Evolutionary conservation across 805 yeast species (phyloP).

Genomic region (Priceomyces fermenticarens): DNA sequence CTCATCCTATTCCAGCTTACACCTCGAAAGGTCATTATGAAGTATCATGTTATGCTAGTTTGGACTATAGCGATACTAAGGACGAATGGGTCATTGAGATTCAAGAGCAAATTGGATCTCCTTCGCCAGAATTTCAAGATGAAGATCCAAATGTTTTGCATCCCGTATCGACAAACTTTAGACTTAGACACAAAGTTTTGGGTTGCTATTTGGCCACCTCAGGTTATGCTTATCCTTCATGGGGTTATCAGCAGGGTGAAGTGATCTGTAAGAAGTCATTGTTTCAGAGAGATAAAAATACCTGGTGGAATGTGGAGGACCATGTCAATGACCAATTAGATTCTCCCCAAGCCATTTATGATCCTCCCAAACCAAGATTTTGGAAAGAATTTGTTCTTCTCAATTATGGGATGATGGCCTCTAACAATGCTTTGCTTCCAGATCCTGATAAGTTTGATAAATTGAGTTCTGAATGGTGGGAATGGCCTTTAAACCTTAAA

Average conservation of each 20-base stretch:
- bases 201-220: constrained; percentile 80
- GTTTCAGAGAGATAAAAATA: constrained; percentile 53
- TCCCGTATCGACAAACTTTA: constrained; percentile 72
- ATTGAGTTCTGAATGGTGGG: constrained; percentile 75
- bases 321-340: constrained; percentile 53
- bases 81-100: constrained; percentile 92
- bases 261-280: constrained; percentile 62
- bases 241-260: constrained; percentile 87
- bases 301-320: constrained; percentile 82
- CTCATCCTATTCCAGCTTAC: constrained; percentile 79
- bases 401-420: constrained; percentile 85
- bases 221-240: constrained; percentile 64
- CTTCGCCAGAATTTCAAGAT: constrained; percentile 37
- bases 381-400: constrained; percentile 72
- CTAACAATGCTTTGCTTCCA: constrained; percentile 78
- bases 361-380: constrained; percentile 46
- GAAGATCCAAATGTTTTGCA: constrained; percentile 56
- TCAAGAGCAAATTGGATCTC: constrained; percentile 52
- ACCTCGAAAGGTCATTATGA: constrained; percentile 66
- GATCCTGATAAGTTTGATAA: constrained; percentile 72
- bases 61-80: constrained; percentile 67
- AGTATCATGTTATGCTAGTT: constrained; percentile 83
- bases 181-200: constrained; percentile 58
- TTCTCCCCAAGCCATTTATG: constrained; percentile 26
- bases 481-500: constrained; percentile 78